phyloP scores from a whole-genome alignment of 2,329 filamentous ascomycete species.

The Penicillium hesseltinei region DNA sequence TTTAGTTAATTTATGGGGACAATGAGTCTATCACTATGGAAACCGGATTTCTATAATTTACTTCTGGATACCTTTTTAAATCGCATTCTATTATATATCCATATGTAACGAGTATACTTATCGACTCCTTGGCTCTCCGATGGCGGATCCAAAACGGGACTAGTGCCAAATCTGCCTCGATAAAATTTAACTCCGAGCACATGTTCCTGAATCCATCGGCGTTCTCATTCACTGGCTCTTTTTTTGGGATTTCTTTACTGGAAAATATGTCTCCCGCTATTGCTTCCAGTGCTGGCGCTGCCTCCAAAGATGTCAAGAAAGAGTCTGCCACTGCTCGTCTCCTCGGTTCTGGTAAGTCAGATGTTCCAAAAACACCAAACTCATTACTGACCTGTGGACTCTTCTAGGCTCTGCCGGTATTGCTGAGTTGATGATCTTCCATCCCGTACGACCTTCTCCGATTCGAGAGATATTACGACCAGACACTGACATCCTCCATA shows the following conservation, averaged over 20 bases:
- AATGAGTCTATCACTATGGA: not conserved
- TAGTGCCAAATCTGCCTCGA: conserved; percentile 21
- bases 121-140: conserved; percentile 17
- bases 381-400: conserved; percentile 12
- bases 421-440: conserved; percentile 88
- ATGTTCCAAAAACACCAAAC: not conserved
- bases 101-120: too few species aligned
- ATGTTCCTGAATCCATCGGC: conserved; percentile 20
- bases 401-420: conserved; percentile 80
- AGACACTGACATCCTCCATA: conserved; percentile 40
- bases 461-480: not conserved
- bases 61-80: not conserved
- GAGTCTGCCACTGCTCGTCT: conserved; percentile 88
- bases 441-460: conserved; percentile 61
- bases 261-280: conserved; percentile 57
- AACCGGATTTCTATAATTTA: not conserved
- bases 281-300: conserved; percentile 39
- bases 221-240: conserved; percentile 13
- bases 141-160: conserved; percentile 24
- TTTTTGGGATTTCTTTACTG: not conserved
- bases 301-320: conserved; percentile 67
- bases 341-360: conserved; percentile 75
- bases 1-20: not conserved
- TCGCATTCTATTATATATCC: too few species aligned
- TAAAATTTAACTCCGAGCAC: conserved; percentile 24